These are phyloP conservation scores for Ambrosia hybrid DNA, from an alignment of 140 eudicot genomes.

Conservation along the genomic window DNA sequence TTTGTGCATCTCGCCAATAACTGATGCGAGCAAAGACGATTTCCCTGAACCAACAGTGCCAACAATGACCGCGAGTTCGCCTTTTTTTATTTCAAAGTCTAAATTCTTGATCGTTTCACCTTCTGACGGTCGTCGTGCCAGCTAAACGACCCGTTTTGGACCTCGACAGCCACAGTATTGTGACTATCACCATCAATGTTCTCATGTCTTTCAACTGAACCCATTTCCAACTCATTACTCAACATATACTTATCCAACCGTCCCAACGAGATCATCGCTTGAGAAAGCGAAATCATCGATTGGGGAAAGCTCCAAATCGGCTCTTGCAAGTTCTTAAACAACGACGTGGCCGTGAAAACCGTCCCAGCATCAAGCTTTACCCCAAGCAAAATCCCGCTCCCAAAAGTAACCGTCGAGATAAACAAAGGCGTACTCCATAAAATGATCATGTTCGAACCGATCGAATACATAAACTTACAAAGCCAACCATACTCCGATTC, in stretches of 20 bases:
- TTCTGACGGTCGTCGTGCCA: slow-evolving; percentile 69
- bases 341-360: slow-evolving; percentile 48
- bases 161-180: slow-evolving; percentile 44
- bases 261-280: slow-evolving; percentile 65
- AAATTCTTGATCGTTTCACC: slow-evolving; percentile 26
- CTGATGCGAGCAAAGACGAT: slow-evolving; percentile 69
- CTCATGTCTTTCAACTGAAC: slow-evolving; percentile 46
- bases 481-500: slow-evolving; percentile 67
- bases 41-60: slow-evolving; percentile 97
- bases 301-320: slow-evolving; percentile 74
- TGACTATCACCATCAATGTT: slow-evolving; percentile 9
- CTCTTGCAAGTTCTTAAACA: slow-evolving; percentile 53
- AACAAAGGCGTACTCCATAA: slow-evolving; percentile 61
- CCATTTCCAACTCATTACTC: slow-evolving; percentile 59
- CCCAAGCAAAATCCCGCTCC: slow-evolving; percentile 44
- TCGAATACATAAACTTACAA: slow-evolving; percentile 51
- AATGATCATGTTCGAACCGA: slow-evolving; percentile 44
- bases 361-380: slow-evolving; percentile 51
- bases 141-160: slow-evolving; percentile 52
- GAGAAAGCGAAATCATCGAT: slow-evolving; percentile 69
- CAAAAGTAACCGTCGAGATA: slow-evolving; percentile 61
- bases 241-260: slow-evolving; percentile 63
- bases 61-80: slow-evolving; percentile 84
- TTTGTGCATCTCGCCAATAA: slow-evolving; percentile 80
- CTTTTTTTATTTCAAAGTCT: slow-evolving; percentile 62